Evolutionary conservation across 2,329 filamentous ascomycete genomes (phyloP).

Genomic region (Talaromyces albobiverticillius): DNA sequence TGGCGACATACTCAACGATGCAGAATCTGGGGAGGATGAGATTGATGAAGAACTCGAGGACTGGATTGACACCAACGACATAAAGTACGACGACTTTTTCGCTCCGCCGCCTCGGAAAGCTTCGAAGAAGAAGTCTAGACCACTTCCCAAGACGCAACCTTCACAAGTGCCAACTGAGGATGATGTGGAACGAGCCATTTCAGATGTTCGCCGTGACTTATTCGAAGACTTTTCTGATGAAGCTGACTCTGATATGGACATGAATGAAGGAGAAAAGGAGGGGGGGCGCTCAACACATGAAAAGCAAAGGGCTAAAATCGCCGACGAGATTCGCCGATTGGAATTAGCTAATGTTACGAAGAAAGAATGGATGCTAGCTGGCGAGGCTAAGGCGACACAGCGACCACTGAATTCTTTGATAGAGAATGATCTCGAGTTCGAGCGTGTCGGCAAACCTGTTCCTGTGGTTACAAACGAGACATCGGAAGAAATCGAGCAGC

Average conservation of each 20-base stretch:
- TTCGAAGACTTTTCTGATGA: slow-evolving; percentile 74
- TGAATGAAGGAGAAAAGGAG: slow-evolving; percentile 29
- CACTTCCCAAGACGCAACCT: slow-evolving; percentile 53
- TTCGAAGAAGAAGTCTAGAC: slow-evolving; percentile 52
- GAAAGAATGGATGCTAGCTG: slow-evolving; percentile 83
- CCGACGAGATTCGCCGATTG: slow-evolving; percentile 85
- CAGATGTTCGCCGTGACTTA: slow-evolving; percentile 80
- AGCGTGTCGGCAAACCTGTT: slow-evolving; percentile 90
- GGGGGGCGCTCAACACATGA: slow-evolving; percentile 69
- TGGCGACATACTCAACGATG: slow-evolving; percentile 80
- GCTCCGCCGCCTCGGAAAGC: slow-evolving; percentile 75
- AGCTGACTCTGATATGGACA: slow-evolving; percentile 66
- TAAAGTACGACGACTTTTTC: slow-evolving; percentile 93
- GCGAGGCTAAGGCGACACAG: slow-evolving; percentile 79
- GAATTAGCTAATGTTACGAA: slow-evolving; percentile 88
- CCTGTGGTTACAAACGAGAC: slow-evolving; percentile 90
- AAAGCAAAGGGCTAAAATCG: slow-evolving; percentile 77
- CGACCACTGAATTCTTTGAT: slow-evolving; percentile 88
- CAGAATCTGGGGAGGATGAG: slow-evolving; percentile 64
- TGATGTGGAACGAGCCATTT: slow-evolving; percentile 79
- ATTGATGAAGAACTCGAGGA: slow-evolving; percentile 61
- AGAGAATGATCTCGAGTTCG: slow-evolving; percentile 93
- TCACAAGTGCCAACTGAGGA: slow-evolving; percentile 51
- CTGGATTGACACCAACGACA: slow-evolving; percentile 74
- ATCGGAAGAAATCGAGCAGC: slow-evolving; percentile 84